These are phyloP conservation scores for Aspergillus affinis DNA, from an alignment of 495 filamentous ascomycete species.

Conservation along the genomic window DNA sequence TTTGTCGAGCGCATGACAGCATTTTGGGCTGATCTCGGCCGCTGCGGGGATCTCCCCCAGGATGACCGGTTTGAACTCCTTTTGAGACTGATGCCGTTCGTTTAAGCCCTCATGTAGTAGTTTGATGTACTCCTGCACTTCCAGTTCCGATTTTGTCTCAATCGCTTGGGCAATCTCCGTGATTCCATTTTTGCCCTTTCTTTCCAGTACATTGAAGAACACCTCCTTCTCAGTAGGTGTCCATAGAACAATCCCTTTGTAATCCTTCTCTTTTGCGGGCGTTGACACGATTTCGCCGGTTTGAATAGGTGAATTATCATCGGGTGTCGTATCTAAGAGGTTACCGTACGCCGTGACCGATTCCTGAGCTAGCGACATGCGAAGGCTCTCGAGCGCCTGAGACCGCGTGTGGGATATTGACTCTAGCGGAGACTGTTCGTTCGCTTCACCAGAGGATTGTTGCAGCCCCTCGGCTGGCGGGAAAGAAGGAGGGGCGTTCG, in stretches of 20 bases:
- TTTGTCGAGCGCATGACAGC: slow-evolving; percentile 62
- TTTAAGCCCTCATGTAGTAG: slow-evolving; percentile 54
- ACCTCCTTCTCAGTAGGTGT: slow-evolving; percentile 62
- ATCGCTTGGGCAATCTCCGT: slow-evolving; percentile 61
- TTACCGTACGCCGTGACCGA: slow-evolving; percentile 47
- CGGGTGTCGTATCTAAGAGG: slow-evolving; percentile 59
- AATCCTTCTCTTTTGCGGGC: slow-evolving; percentile 48
- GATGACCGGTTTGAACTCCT: slow-evolving; percentile 24
- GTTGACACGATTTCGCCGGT: slow-evolving; percentile 14
- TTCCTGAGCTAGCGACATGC: slow-evolving; percentile 8
- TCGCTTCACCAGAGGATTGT: not conserved
- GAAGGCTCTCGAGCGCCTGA: slow-evolving; percentile 14
- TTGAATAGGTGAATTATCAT: slow-evolving; percentile 29
- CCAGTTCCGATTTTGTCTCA: slow-evolving; percentile 68
- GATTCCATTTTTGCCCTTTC: slow-evolving; percentile 60
- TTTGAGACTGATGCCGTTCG: slow-evolving; percentile 31
- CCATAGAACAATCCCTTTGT: slow-evolving; percentile 64
- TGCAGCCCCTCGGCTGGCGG: not conserved
- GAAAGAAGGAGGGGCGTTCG: slow-evolving; percentile 12
- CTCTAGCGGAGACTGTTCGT: not conserved
- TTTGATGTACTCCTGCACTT: slow-evolving; percentile 67
- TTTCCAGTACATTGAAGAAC: slow-evolving; percentile 64
- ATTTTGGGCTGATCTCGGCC: slow-evolving; percentile 65
- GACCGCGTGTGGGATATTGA: slow-evolving; percentile 5
- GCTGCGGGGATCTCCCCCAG: slow-evolving; percentile 65